phyloP scores from a whole-genome alignment of 2,329 filamentous ascomycete genomes.

The Neopestalotiopsis sp. region DNA sequence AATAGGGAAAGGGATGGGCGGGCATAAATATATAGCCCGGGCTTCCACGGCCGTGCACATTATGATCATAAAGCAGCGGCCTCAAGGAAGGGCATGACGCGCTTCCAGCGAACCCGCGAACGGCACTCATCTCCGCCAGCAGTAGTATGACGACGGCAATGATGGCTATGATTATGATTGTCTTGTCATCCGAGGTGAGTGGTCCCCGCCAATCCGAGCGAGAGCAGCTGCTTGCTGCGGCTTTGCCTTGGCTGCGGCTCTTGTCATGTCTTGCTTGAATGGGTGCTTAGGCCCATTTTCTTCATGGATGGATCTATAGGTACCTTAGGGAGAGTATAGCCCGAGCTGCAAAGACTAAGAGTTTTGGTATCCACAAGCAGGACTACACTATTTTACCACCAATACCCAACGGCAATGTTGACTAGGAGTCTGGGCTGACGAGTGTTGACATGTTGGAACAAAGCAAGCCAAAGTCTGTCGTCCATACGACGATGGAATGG shows the following conservation, averaged over 20 bases:
- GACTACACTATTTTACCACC: slow-evolving; percentile 5
- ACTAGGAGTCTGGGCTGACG: slow-evolving; percentile 10
- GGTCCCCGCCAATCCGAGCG: background rate
- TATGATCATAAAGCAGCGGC: background rate
- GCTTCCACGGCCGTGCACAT: background rate
- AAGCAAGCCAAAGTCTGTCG: background rate
- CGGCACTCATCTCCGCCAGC: background rate
- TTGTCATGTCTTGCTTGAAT: background rate
- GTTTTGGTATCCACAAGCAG: background rate
- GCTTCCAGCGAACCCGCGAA: background rate
- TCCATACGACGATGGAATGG: background rate
- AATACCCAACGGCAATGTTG: background rate
- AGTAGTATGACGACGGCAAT: background rate
- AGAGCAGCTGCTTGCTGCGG: background rate
- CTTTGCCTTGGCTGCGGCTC: slow-evolving; percentile 8
- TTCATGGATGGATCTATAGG: background rate
- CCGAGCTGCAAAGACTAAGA: background rate
- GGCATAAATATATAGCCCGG: background rate
- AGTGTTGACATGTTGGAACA: background rate
- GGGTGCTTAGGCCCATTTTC: background rate
- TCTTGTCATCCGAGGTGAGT: slow-evolving; percentile 11
- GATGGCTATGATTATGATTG: background rate
- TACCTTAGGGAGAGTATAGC: background rate
- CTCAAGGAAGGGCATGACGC: background rate
- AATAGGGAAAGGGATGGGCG: background rate